Base-by-base conservation (phyloP, 805 yeast genomes). In the Trichomonascus vanleenenianus region DNA sequence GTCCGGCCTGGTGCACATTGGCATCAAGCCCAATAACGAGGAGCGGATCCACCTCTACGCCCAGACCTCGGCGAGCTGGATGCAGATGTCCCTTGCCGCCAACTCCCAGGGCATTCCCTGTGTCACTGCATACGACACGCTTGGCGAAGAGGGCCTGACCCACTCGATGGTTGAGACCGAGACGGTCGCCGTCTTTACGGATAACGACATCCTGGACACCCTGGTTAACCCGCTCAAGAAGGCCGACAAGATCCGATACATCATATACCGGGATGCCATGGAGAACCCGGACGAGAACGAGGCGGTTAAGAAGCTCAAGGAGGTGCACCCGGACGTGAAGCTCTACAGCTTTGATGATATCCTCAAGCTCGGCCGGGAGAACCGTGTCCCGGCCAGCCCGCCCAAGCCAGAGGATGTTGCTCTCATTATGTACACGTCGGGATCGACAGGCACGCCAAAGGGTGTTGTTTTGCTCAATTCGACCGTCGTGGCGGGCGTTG, bases 121-220 rank as follows among this genome's bases (percentile, higher is more conserved):
- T 47, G 97, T 88, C 35, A 93, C 98, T 12, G 97, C 98, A 33
- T 93, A 93, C 65, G 97, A 89, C 64, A 87, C 96, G 37, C 73
- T 89, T 54, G 97, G 97, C 47, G 95, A 87, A 65, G 74, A 75
- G 32, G 96, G 96, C 19, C 50, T 57, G 34, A 83, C 82, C 47
- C 95, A 84, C 66, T 88, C 97, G 2, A 72, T 93, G 59, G 73
- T 75, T 35, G 85, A 89, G 68, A 87, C 97, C 3, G 85, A 74
- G 41, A 78, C 95, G 22, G 72, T 66, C 44, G 95, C 82, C 18
- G 72, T 93, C 49, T 87, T 83, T 66, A 84, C 95, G 39, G 97
- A 93, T 63, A 88, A 84, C 59, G 71, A 76, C 15, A 73, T 89
- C 49, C 72, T 93, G 55, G 58, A 61, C 30, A 74, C 81, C 47